These are phyloP conservation scores for Chalciporus chontae DNA, from an alignment of 768 basidiomycete genomes.

Conservation along the genomic window DNA sequence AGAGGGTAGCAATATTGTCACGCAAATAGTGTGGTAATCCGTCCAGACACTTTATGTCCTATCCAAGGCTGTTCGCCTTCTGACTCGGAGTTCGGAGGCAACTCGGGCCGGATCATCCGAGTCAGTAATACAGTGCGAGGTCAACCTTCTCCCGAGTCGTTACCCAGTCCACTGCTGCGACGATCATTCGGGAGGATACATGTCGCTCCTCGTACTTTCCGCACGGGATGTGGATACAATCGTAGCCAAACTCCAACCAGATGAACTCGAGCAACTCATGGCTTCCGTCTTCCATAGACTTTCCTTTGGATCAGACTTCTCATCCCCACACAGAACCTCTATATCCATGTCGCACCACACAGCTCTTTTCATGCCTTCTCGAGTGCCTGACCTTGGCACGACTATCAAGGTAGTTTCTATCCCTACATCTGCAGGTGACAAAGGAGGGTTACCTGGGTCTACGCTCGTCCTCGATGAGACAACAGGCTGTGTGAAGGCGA, in stretches of 20 bases:
- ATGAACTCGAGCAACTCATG: slow-evolving; percentile 53
- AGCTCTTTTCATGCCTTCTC: slow-evolving; percentile 81
- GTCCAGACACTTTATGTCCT: too few species aligned
- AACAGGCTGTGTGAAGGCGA: slow-evolving; percentile 64
- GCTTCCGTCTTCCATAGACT: slow-evolving; percentile 52
- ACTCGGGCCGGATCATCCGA: too few species aligned
- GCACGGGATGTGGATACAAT: slow-evolving; percentile 53
- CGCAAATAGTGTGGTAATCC: too few species aligned
- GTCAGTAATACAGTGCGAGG: too few species aligned
- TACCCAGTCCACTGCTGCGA: too few species aligned
- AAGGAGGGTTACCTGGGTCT: slow-evolving; percentile 66
- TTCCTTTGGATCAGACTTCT: slow-evolving; percentile 27
- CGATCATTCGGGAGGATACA: too few species aligned
- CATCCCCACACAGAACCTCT: slow-evolving; percentile 55
- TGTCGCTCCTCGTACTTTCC: slow-evolving; percentile 42
- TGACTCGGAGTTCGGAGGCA: too few species aligned
- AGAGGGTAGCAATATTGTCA: too few species aligned
- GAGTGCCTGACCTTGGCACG: slow-evolving; percentile 50
- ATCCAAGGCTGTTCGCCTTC: too few species aligned
- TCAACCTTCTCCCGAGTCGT: too few species aligned
- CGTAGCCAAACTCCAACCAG: slow-evolving; percentile 41
- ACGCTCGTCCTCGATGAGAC: slow-evolving; percentile 73
- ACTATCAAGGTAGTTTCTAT: slow-evolving; percentile 81
- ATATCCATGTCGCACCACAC: slow-evolving; percentile 54
- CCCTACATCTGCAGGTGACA: slow-evolving; percentile 43